Evolutionary conservation across 2,329 filamentous ascomycete genomes (phyloP), one percentile per base, ranked within the genome.

Genomic region (Dothideomycetidae sp.): DNA sequence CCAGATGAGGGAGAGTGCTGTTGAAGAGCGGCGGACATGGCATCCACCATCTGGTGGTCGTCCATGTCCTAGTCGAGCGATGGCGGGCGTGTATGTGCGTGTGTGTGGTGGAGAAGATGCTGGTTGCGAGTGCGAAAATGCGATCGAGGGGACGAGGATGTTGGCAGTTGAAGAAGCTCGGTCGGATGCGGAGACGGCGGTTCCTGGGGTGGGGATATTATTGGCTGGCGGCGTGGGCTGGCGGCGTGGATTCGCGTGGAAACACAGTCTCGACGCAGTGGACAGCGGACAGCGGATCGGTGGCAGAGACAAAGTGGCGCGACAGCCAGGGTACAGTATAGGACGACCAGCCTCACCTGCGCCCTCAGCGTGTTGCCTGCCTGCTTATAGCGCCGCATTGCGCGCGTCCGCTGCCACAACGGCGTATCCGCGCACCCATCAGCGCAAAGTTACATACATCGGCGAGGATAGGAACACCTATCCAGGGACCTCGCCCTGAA

Each of bases 1-100:
- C 13, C 14, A 28, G 42, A 21, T 31, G 33, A 31, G 10, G 38
- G 17, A 33, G 35, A 39, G 42, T 17, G 33, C 17, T 31, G 28
- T 13, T 39, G 42, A 31, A 37, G 34, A n/a, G n/a, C n/a, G 29
- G 42, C 42, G 31, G 42, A 35, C 42, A 43, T 43, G 26, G 42
- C 37, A 40, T 37, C 42, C 35, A 40, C 38, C 28, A 39, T 29
- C 5, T 21, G 31, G 21, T 33, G 42, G 38, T 43, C 42, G 38
- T 37, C 42, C 42, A 43, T 43, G 31, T 38, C 36, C 36, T 38
- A 16, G 26, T 16, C 35, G 35, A 31, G 26, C 10, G 13, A 26
- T 31, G 30, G 35, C 28, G 28, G 31, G 26, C 15, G 26, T 30
- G 35, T 37, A 26, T 28, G 18, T 37, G 35, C 35, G 31, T 26